Percentiles rank a stretch among this genome's conserved stretches.
Conservation (phyloP, 352 stramenopile genomes). For the Phytopythium vexans region DNA sequence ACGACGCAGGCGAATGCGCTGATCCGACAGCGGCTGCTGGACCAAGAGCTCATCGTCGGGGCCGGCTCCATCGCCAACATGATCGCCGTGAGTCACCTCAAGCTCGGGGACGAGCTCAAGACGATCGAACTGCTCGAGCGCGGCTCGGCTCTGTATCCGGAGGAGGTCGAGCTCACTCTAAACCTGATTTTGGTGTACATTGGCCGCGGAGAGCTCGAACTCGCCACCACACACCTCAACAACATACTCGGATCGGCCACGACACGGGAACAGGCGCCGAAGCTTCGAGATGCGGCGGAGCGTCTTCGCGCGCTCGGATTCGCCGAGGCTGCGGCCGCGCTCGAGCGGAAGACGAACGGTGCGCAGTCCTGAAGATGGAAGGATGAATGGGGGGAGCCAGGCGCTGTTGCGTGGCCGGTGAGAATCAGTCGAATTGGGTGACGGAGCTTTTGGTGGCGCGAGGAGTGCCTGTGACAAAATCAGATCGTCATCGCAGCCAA, state of each 20-base stretch:
- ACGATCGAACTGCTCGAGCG: conserved; percentile 29
- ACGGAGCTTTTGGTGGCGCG: too few relatives aligned
- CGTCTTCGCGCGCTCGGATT: conserved; percentile 9
- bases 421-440: too few relatives aligned
- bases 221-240: conserved; percentile 20
- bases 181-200: conserved; percentile 43
- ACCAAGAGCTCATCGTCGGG: conserved; percentile 35
- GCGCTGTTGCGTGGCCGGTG: too few relatives aligned
- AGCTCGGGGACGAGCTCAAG: conserved; percentile 18
- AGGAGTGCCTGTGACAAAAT: too few relatives aligned
- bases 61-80: conserved; percentile 44
- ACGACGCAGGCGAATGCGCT: conserved; percentile 28
- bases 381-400: too few relatives aligned
- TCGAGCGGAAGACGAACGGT: conserved; percentile 6
- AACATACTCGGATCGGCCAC: conserved; percentile 16
- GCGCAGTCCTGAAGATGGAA: too few relatives aligned
- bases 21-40: conserved; percentile 28
- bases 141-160: conserved; percentile 31
- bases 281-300: conserved; percentile 14
- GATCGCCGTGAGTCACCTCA: conserved; percentile 27
- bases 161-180: conserved; percentile 38
- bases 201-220: conserved; percentile 10
- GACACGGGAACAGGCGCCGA: conserved; percentile 7
- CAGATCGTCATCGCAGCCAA: too few relatives aligned
- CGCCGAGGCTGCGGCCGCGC: conserved; percentile 11